A percentile compares a stretch with the other conserved stretches of the same genome.
Conservation (phyloP, 2,329 filamentous ascomycete genomes). For the Herpomyces periplanetae region DNA sequence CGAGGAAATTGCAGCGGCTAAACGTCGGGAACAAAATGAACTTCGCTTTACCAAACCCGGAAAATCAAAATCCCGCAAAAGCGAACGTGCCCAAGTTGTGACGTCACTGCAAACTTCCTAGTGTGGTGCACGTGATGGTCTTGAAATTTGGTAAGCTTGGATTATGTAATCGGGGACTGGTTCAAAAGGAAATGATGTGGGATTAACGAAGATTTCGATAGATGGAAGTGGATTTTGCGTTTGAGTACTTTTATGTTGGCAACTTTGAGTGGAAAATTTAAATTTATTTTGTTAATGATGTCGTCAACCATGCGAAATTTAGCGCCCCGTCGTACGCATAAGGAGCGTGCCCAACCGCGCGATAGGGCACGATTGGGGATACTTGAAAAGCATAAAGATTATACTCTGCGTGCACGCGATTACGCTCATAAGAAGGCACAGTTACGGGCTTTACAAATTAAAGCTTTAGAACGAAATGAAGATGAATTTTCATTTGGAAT, state of each 20-base stretch:
- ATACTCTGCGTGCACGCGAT: conserved; percentile 21
- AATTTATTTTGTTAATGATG: too few relatives aligned
- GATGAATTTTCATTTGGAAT: conserved; percentile 27
- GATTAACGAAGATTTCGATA: too few relatives aligned
- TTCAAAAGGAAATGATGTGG: too few relatives aligned
- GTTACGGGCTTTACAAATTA: conserved; percentile 16
- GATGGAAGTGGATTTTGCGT: too few relatives aligned
- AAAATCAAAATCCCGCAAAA: too few relatives aligned
- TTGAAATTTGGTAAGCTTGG: too few relatives aligned
- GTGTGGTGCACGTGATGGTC: too few relatives aligned
- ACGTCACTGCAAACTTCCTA: too few relatives aligned
- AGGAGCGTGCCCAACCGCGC: conserved; percentile 51
- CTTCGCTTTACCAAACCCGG: conserved; percentile 58
- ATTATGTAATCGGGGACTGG: too few relatives aligned
- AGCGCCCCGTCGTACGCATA: conserved; percentile 44
- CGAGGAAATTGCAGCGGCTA: conserved; percentile 53
- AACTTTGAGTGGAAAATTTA: too few relatives aligned
- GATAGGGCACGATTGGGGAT: conserved; percentile 58
- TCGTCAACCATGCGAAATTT: conserved; percentile 19
- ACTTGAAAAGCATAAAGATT: conserved; percentile 76
- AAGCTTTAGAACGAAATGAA: conserved; percentile 18
- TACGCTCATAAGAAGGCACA: conserved; percentile 20
- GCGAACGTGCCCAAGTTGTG: too few relatives aligned
- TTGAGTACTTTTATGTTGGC: too few relatives aligned
- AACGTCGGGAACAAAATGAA: conserved; percentile 72